phyloP scores from a whole-genome alignment of 2,329 filamentous ascomycete species.

The Penicillium janthinellum region DNA sequence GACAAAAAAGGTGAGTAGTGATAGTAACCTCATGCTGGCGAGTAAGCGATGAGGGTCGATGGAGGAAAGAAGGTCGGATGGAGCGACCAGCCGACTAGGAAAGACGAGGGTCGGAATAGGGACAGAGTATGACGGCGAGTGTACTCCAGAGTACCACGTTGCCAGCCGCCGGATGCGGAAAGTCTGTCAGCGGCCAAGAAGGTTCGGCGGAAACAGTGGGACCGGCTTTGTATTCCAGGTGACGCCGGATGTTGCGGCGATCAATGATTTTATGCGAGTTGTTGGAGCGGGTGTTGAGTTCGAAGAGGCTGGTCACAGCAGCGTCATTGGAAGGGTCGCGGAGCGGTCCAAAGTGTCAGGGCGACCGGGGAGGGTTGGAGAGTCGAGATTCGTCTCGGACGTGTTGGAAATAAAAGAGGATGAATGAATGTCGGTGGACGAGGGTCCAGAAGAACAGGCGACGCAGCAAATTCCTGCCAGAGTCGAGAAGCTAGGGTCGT shows the following conservation, averaged over 20 bases:
- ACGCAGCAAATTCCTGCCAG: slow-evolving; percentile 9
- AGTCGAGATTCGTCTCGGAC: not conserved
- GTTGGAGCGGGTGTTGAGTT: not conserved
- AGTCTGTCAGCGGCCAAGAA: slow-evolving; percentile 21
- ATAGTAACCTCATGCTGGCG: slow-evolving; percentile 38
- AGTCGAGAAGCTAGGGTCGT: slow-evolving; percentile 7
- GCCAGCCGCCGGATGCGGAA: slow-evolving; percentile 40
- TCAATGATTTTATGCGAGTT: slow-evolving; percentile 5
- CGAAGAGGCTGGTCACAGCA: slow-evolving; percentile 6
- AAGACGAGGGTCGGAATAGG: slow-evolving; percentile 16
- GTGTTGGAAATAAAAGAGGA: slow-evolving; percentile 10
- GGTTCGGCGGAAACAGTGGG: slow-evolving; percentile 13
- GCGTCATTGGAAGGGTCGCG: slow-evolving; percentile 12
- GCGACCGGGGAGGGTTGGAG: not conserved
- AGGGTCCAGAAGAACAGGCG: slow-evolving; percentile 8
- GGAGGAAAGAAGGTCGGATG: slow-evolving; percentile 5
- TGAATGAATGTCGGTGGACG: slow-evolving; percentile 22
- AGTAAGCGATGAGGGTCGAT: slow-evolving; percentile 4
- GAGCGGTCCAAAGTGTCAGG: slow-evolving; percentile 8
- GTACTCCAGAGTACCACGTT: slow-evolving; percentile 39
- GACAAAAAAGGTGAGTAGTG: slow-evolving; percentile 39
- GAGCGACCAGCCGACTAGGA: slow-evolving; percentile 8
- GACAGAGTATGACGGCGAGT: slow-evolving; percentile 15
- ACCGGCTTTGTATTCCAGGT: slow-evolving; percentile 10
- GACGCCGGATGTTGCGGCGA: slow-evolving; percentile 3